These are phyloP conservation scores for Scolecobasidium constrictum DNA, from an alignment of 2,329 filamentous ascomycete genomes.

Conservation along the genomic window DNA sequence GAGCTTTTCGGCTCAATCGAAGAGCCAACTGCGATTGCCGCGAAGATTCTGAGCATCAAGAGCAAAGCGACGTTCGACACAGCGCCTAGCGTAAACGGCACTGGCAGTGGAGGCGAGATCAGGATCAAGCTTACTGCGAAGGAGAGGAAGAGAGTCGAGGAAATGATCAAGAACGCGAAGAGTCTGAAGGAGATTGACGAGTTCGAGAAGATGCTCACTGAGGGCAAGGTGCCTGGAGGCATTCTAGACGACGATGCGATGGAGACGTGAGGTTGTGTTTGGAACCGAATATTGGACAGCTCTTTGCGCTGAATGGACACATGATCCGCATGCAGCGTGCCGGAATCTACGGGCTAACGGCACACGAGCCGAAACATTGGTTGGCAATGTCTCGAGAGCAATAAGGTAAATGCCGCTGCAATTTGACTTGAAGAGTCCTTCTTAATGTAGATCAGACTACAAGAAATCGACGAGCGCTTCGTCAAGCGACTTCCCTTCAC, in stretches of 20 bases:
- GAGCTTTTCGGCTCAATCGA: slow-evolving; percentile 75
- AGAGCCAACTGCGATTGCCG: slow-evolving; percentile 70
- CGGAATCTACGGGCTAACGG: too few relatives aligned
- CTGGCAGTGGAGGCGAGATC: slow-evolving; percentile 24
- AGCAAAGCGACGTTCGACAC: slow-evolving; percentile 59
- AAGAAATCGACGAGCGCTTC: slow-evolving; percentile 5
- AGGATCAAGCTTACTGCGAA: slow-evolving; percentile 74
- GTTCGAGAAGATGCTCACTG: slow-evolving; percentile 83
- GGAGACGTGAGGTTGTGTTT: slow-evolving; percentile 5
- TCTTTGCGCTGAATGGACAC: too few relatives aligned
- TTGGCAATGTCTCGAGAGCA: not conserved
- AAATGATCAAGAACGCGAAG: slow-evolving; percentile 78
- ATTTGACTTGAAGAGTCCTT: too few relatives aligned
- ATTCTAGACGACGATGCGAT: slow-evolving; percentile 20
- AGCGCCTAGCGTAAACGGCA: slow-evolving; percentile 27
- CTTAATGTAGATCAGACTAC: not conserved
- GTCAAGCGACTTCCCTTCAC: not conserved
- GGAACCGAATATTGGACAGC: too few relatives aligned
- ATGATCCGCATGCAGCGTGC: too few relatives aligned
- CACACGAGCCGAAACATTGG: too few relatives aligned
- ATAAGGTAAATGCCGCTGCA: too few relatives aligned
- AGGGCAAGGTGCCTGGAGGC: slow-evolving; percentile 71
- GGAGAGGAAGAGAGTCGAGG: slow-evolving; percentile 76
- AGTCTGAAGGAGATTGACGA: slow-evolving; percentile 82
- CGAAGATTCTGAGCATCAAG: slow-evolving; percentile 76